Base-by-base conservation (phyloP, 441 rosid genomes). In the Mallotus japonicus region DNA sequence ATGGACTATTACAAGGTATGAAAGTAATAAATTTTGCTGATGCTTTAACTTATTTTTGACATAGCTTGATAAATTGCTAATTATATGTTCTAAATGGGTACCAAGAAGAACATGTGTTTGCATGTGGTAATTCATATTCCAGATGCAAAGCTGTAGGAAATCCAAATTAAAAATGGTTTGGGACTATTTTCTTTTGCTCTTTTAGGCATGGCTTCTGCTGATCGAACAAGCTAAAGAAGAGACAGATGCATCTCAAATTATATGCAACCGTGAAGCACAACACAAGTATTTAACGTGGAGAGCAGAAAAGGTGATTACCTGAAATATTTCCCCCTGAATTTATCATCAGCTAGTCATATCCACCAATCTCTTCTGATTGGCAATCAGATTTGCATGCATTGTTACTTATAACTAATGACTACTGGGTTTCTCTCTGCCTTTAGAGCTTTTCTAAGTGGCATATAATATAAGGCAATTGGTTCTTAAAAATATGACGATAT, bases 261-360 rank as follows among this genome's bases (percentile, higher is more conserved):
- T 59, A 67, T 60, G 83, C 70, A 90, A 92, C 58, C 46, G 80
- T 42, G 95, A 90, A 82, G 97, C 99, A 22, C 97, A 92, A 15
- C 99, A 92, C 75, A 84, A 88, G 71, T 94, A 94, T 80, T 83
- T 92, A 28, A 85, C 92, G 34, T 94, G 97, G 97, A 89, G 99
- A 82, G 90, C 91, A 57, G 92, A 92, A 79, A 92, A 92, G 93
- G 99, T 92, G 71, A 74, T 72, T 22, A 8, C 49, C 67, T 24
- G 28, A 13, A 17, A 13, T 37, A 19, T 5, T n/a, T 28, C 71
- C 13, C 9, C 60, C 22, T 55, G 32, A 40, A 56, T 16, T 61
- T 59, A 40, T 17, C 24, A 4, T 65, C 19, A 42, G 20, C 34
- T 11, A 12, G 20, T 65, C 16, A 34, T 28, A 19, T 44, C 65